These are phyloP conservation scores for Epichloe amarillans DNA, from an alignment of 2,329 filamentous ascomycete genomes.

Conservation along the genomic window DNA sequence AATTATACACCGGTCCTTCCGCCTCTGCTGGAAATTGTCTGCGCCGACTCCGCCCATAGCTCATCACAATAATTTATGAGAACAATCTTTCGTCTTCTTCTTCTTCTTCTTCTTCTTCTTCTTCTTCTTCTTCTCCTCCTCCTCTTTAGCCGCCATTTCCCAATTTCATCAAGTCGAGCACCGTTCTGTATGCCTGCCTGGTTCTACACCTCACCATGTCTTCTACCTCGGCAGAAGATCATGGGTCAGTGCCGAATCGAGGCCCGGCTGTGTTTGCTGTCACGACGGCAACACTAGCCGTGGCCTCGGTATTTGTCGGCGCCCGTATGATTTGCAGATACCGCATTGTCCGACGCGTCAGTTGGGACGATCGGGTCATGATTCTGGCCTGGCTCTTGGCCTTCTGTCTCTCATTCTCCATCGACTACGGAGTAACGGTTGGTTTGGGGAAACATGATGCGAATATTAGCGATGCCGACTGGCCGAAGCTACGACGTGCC, in stretches of 20 bases:
- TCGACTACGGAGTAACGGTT: slow-evolving; percentile 47
- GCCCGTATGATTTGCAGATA: slow-evolving; percentile 61
- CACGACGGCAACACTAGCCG: slow-evolving; percentile 51
- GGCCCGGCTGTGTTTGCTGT: slow-evolving; percentile 54
- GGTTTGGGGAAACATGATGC: slow-evolving; percentile 57
- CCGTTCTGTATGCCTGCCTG: slow-evolving; percentile 2
- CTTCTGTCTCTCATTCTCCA: slow-evolving; percentile 53
- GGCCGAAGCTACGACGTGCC: slow-evolving; percentile 37
- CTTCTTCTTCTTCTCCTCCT: not conserved
- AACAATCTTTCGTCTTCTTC: not conserved
- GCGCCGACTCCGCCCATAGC: not conserved
- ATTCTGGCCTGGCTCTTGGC: slow-evolving; percentile 63
- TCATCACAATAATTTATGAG: not conserved
- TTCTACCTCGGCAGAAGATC: slow-evolving; percentile 3
- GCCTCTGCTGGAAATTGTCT: slow-evolving; percentile 1
- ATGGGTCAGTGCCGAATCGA: slow-evolving; percentile 29
- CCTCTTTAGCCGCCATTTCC: not conserved
- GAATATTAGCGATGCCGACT: slow-evolving; percentile 39
- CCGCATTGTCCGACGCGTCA: slow-evolving; percentile 57
- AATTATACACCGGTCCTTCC: not conserved
- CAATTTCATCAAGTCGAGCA: not conserved
- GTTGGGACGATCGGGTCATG: slow-evolving; percentile 72
- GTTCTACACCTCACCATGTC: slow-evolving; percentile 4
- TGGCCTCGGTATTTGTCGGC: slow-evolving; percentile 63
- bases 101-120: not conserved